phyloP scores from a whole-genome alignment of 1,284 basidiomycete genomes.

The Irpex lacteus region DNA sequence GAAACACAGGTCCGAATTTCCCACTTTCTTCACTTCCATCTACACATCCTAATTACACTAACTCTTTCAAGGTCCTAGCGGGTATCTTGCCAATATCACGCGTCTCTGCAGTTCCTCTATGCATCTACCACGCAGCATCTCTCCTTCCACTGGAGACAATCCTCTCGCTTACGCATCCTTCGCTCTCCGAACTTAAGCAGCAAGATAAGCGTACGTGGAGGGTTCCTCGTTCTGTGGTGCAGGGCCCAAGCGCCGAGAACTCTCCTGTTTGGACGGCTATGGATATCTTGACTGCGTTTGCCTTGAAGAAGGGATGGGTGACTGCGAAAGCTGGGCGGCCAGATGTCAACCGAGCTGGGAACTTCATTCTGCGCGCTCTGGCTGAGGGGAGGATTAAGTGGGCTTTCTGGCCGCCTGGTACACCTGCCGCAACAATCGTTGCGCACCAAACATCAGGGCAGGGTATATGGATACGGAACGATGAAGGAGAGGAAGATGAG shows the following conservation, averaged over 20 bases:
- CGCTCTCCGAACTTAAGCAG: constrained; percentile 28
- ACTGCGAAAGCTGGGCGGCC: constrained; percentile 89
- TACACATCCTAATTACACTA: background rate
- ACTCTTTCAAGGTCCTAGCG: constrained; percentile 55
- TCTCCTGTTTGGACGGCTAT: constrained; percentile 68
- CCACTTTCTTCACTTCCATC: background rate
- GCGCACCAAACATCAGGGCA: constrained; percentile 24
- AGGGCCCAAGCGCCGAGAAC: constrained; percentile 20
- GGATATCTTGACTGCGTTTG: constrained; percentile 78
- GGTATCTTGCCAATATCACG: constrained; percentile 88
- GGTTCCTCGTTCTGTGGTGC: constrained; percentile 37
- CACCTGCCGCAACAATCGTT: constrained; percentile 27
- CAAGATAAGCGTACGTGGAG: constrained; percentile 76
- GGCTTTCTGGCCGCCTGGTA: constrained; percentile 80
- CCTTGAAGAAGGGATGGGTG: constrained; percentile 74
- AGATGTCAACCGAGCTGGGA: constrained; percentile 86
- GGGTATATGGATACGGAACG: constrained; percentile 60
- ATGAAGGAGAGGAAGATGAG: constrained; percentile 21
- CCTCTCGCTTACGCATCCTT: constrained; percentile 57
- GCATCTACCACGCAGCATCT: constrained; percentile 65
- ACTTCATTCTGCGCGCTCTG: constrained; percentile 75
- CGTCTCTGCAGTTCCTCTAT: constrained; percentile 78
- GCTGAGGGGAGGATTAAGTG: constrained; percentile 80
- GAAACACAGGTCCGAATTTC: constrained; percentile 64
- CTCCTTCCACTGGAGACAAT: constrained; percentile 79